Conservation (phyloP, 2,329 filamentous ascomycete species). For the Cyanodermella asteris region DNA sequence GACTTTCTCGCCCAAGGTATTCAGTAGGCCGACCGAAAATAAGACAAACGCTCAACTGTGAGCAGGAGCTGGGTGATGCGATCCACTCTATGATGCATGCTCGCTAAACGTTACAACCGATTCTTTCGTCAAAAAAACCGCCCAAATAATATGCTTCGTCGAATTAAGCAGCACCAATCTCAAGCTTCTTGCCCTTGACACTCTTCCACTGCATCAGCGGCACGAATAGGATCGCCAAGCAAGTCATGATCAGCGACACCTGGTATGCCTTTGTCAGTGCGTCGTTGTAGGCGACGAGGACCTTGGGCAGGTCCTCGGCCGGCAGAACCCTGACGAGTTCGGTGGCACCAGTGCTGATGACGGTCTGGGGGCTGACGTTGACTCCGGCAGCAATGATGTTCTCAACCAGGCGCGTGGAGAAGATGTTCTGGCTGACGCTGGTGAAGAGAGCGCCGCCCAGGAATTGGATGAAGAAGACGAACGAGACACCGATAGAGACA, state of each 20-base stretch:
- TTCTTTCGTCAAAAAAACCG: no score
- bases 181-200: constrained; percentile 33
- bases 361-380: constrained; percentile 19
- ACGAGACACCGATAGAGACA: constrained; percentile 5
- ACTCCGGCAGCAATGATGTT: constrained; percentile 13
- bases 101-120: no score
- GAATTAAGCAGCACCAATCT: no score
- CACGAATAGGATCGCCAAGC: constrained; percentile 31
- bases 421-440: constrained; percentile 6
- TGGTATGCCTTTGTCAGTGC: constrained; percentile 38
- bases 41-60: no score
- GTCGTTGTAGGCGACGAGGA: constrained; percentile 42
- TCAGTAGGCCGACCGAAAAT: no score
- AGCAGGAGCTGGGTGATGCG: no score
- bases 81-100: no score
- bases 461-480: constrained; percentile 7
- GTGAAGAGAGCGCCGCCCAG: constrained; percentile 7
- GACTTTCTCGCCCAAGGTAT: no score
- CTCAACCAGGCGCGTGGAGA: constrained; percentile 5
- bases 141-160: no score
- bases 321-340: constrained; percentile 34
- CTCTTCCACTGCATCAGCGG: constrained; percentile 40
- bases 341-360: constrained; percentile 31
- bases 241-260: constrained; percentile 33
- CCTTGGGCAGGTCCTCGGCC: constrained; percentile 25